Conservation (phyloP, 2,329 filamentous ascomycete genomes). For the Colletotrichum costaricense region DNA sequence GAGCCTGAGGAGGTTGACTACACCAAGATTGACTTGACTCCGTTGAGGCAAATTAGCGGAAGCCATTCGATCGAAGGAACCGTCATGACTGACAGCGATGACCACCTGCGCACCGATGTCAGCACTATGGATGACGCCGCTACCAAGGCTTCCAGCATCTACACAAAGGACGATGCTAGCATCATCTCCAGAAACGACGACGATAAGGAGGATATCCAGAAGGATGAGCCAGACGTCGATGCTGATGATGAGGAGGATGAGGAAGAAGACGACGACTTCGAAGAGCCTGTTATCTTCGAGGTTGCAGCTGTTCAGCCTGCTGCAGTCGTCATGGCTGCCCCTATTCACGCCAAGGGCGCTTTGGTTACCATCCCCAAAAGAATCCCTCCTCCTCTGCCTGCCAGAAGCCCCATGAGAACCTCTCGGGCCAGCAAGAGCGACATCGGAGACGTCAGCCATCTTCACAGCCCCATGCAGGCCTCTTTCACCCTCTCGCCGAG, state of each 20-base stretch:
- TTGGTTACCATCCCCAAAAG: slow-evolving; percentile 89
- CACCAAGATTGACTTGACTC: slow-evolving; percentile 66
- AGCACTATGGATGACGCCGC: slow-evolving; percentile 41
- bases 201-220: slow-evolving; percentile 37
- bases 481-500: slow-evolving; percentile 50
- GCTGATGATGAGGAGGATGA: slow-evolving; percentile 58
- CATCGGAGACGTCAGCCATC: slow-evolving; percentile 68
- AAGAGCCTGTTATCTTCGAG: slow-evolving; percentile 78
- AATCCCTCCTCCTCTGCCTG: slow-evolving; percentile 80
- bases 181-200: slow-evolving; percentile 16
- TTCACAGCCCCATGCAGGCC: slow-evolving; percentile 63
- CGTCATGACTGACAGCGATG: slow-evolving; percentile 34
- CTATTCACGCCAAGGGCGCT: slow-evolving; percentile 78
- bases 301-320: slow-evolving; percentile 69
- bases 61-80: slow-evolving; percentile 49
- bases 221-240: slow-evolving; percentile 45
- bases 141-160: slow-evolving; percentile 42
- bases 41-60: slow-evolving; percentile 58
- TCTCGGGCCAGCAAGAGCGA: slow-evolving; percentile 65
- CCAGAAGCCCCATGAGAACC: slow-evolving; percentile 77
- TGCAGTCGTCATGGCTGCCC: slow-evolving; percentile 67
- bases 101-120: slow-evolving; percentile 37
- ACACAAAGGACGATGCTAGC: slow-evolving; percentile 37
- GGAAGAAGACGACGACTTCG: slow-evolving; percentile 63
- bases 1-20: slow-evolving; percentile 70